Base-by-base conservation (phyloP, 768 basidiomycete species). In the Sarcomyxa edulis region DNA sequence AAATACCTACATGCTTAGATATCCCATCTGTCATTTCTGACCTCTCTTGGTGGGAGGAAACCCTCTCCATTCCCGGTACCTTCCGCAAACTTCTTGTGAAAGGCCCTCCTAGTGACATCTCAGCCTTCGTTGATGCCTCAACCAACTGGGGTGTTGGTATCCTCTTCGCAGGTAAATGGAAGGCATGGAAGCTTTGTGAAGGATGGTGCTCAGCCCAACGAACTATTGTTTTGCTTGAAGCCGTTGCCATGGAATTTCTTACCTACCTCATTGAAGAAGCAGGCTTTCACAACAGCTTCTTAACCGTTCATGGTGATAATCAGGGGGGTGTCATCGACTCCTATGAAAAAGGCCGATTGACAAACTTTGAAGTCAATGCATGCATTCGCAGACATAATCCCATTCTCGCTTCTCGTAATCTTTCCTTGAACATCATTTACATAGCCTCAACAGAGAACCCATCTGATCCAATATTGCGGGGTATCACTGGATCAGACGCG, bases 261-360 rank as follows among this genome's bases (percentile, higher is more conserved):
- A 20, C 54, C 6, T 31, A 31, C 14, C 24, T 45, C 9, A 22
- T 56, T 2, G 30, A 36, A 15, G 18, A 9, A n/a, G 7, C 9
- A 9, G 37, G 43, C n/a, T 35, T 50, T 20, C 14, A 5, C 1
- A 22, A 52, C 11, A 41, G 33, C 11, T 48, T 58, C n/a, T 19
- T 62, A 1, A 7, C 31, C 1, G 35, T 64, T 2, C 47, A 43
- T 23, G 59, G 55, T 0, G 57, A 64, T 43, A 58, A 64, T 35
- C 21, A 47, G 16, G n/a, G n/a, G n/a, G 63, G 63, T 2, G 49
- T 59, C n/a, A 48, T 65, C 11, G 54, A 54, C 3, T 51, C 52
- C 3, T 36, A 65, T 6, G 19, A 45, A 1, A 47, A 48, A 0
- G 54, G 58, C 0, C 40, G 39, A 4, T 62, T 56, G 10, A 37